These are phyloP conservation scores for Neospora caninum DNA, from an alignment of 169 alveolate species.

Conservation along the genomic window DNA sequence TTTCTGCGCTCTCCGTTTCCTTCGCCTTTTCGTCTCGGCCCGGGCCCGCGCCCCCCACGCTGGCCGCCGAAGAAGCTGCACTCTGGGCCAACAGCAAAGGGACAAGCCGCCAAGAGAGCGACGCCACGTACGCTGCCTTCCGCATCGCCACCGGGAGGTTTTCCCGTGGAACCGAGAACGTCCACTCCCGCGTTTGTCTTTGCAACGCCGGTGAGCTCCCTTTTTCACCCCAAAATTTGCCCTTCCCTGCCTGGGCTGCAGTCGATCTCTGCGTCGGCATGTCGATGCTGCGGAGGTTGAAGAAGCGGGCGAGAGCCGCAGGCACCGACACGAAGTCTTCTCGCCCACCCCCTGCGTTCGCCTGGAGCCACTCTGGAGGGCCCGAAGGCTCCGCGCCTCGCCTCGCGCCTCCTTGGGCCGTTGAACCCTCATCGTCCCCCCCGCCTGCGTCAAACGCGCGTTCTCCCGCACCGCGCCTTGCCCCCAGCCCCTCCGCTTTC, in stretches of 20 bases:
- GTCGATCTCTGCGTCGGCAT: background rate
- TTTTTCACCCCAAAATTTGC: background rate
- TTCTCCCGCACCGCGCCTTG: background rate
- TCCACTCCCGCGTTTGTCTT: conserved; percentile 22
- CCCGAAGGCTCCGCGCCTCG: no score
- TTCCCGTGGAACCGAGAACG: background rate
- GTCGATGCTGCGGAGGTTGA: background rate
- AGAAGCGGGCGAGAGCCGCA: background rate
- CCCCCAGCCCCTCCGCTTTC: no score
- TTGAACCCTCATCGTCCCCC: background rate
- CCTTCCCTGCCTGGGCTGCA: background rate
- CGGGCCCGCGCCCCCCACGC: no score
- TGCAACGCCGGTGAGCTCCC: background rate
- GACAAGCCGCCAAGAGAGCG: background rate
- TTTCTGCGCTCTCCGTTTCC: no score
- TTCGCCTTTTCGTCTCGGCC: no score
- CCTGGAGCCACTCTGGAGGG: background rate
- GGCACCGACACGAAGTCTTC: background rate
- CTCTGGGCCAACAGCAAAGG: background rate
- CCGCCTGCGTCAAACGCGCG: background rate
- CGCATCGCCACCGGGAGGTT: background rate
- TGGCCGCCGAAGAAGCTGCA: background rate
- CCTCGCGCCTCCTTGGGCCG: background rate
- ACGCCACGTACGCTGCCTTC: background rate
- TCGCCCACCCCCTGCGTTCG: background rate